These are phyloP conservation scores for Hyaloscypha bicolor DNA, from an alignment of 495 filamentous ascomycete genomes.

Conservation along the genomic window DNA sequence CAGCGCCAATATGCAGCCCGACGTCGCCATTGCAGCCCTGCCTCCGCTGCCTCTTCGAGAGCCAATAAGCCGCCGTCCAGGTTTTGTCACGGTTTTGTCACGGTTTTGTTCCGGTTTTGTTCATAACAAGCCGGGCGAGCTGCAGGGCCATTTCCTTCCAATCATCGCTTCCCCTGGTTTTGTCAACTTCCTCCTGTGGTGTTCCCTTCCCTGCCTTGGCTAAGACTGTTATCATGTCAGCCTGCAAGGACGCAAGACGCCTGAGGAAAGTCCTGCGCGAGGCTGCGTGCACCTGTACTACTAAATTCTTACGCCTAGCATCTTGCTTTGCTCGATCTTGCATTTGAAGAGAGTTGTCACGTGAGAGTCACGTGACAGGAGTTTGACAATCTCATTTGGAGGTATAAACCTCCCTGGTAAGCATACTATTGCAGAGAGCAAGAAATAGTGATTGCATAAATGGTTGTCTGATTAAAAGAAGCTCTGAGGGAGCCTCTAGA, in stretches of 20 bases:
- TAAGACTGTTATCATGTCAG: background rate
- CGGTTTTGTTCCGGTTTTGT: constrained; percentile 6
- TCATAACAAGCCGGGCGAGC: constrained; percentile 5
- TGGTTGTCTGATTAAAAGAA: no score
- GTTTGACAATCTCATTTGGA: background rate
- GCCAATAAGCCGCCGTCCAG: constrained; percentile 3
- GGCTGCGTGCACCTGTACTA: no score
- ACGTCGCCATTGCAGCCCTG: background rate
- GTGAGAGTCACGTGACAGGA: background rate
- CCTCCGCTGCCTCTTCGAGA: background rate
- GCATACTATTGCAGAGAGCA: no score
- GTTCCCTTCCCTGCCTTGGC: background rate
- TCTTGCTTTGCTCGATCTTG: background rate
- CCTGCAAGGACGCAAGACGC: no score
- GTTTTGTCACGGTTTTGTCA: constrained; percentile 2
- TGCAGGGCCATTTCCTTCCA: background rate
- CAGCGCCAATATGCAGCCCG: background rate
- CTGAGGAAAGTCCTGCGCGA: no score
- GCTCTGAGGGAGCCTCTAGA: no score
- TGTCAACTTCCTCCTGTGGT: constrained; percentile 7
- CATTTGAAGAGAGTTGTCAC: background rate
- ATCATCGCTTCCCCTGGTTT: constrained; percentile 7
- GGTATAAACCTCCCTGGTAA: background rate
- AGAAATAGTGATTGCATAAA: no score
- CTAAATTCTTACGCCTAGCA: background rate